These are phyloP conservation scores for Beta corolliflora DNA, from an alignment of 179 eudicot species.

Conservation along the genomic window DNA sequence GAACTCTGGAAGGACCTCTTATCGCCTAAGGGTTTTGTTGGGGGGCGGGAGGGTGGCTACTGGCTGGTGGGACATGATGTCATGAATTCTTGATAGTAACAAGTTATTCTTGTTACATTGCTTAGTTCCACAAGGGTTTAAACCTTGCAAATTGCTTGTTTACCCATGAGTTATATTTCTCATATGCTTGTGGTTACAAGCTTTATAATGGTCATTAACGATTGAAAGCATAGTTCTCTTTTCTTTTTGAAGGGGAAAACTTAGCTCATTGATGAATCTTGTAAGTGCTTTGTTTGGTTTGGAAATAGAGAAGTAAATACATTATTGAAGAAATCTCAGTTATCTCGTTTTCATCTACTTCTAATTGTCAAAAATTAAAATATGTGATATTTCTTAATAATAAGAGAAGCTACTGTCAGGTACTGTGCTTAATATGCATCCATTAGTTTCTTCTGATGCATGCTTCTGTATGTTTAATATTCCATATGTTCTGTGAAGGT, in stretches of 20 bases:
- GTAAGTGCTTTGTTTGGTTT: not conserved
- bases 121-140: not conserved
- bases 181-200: not conserved
- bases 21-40: not conserved
- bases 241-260: not conserved
- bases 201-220: not conserved
- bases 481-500: slow-evolving; percentile 31
- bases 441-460: not conserved
- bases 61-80: too few relatives aligned
- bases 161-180: not conserved
- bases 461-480: slow-evolving; percentile 5
- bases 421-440: not conserved
- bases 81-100: not conserved
- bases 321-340: not conserved
- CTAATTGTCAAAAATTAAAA: not conserved
- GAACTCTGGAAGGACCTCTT: not conserved
- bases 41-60: too few relatives aligned
- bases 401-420: slow-evolving; percentile 1
- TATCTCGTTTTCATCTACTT: not conserved
- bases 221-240: not conserved
- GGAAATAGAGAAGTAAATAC: not conserved
- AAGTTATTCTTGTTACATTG: not conserved
- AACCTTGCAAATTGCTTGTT: not conserved
- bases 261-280: not conserved
- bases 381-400: not conserved